Evolutionary conservation across 495 filamentous ascomycete species (phyloP), one percentile per base, ranked within the genome.

Genomic region (Viridothelium virens): DNA sequence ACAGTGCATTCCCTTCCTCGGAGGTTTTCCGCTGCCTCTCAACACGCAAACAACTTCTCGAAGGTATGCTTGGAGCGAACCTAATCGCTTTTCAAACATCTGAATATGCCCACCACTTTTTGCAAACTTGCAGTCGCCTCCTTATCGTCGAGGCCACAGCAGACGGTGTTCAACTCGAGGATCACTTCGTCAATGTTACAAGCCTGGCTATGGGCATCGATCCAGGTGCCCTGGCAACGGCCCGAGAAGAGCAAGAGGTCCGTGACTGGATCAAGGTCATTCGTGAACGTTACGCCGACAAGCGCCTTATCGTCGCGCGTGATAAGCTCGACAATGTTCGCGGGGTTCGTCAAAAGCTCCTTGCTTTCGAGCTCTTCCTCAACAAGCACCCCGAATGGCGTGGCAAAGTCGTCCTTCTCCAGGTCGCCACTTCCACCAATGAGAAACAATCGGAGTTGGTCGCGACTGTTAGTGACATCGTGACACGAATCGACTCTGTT

Each of bases 271-370:
- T 94, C 56, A 82, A 83, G 56, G 85, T 86, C 34, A 90, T 97
- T 73, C 83, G 85, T 41, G 86, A 92, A 56, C 82, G 88, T 63
- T 96, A 96, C 73, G 79, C 83, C 31, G 91, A 86, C 68, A 96
- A 97, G 79, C 87, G 85, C 67, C 81, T 97, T 61, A 94, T 97
- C 67, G 92, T 96, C 37, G 89, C 91, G 2, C 85, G 92, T 34
- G 92, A 97, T 74, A 96, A 96, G 81, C 87, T 96, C 62, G 92
- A 97, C 73, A 86, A 87, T 66, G 88, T 96, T 61, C 87, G 92
- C 34, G 92, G 92, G 63, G 92, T 97, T 38, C 81, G 91, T 46
- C 92, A 95, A 74, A 97, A 96, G 78, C 82, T 97, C 31, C 81
- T 96, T 34, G 91, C 92, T 25, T 97, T 91, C 73, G 92, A 97